Evolutionary conservation across 2,329 filamentous ascomycete species (phyloP).

Genomic region (Basipetospora sp.): DNA sequence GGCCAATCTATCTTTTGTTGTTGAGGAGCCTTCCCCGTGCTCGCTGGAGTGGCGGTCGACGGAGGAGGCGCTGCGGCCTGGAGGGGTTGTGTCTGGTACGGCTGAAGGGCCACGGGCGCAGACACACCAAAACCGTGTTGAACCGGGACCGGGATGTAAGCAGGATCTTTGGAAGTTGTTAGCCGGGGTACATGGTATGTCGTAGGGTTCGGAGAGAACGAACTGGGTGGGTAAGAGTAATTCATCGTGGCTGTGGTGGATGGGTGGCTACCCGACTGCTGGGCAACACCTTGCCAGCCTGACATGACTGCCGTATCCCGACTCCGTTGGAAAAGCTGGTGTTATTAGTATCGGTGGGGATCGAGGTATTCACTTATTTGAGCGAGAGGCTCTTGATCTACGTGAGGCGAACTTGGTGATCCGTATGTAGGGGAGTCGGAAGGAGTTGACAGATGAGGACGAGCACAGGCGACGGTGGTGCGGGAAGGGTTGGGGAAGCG

Average conservation of each 20-base stretch:
- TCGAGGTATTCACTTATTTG: neutral
- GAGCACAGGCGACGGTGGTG: no score
- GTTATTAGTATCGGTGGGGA: conserved; percentile 4
- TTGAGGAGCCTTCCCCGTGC: conserved; percentile 12
- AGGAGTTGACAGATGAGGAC: neutral
- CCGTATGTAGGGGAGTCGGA: neutral
- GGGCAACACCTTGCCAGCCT: conserved; percentile 20
- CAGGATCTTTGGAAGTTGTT: conserved; percentile 33
- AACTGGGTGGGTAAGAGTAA: conserved; percentile 26
- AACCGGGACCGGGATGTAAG: conserved; percentile 47
- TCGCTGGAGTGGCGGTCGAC: conserved; percentile 13
- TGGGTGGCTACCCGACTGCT: conserved; percentile 27
- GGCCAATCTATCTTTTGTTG: conserved; percentile 64
- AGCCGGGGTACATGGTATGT: no score
- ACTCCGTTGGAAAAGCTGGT: neutral
- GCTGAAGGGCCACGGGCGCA: conserved; percentile 12
- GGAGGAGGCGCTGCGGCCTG: conserved; percentile 15
- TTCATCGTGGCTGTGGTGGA: conserved; percentile 14
- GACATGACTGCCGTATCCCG: conserved; percentile 19
- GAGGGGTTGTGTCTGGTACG: conserved; percentile 14
- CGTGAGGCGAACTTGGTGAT: neutral
- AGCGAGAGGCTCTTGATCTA: no score
- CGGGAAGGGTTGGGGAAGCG: no score
- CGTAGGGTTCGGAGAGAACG: conserved; percentile 11
- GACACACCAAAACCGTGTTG: conserved; percentile 40